Base-by-base conservation (phyloP, 495 filamentous ascomycete species). In the Hypoxylon subgilvum region DNA sequence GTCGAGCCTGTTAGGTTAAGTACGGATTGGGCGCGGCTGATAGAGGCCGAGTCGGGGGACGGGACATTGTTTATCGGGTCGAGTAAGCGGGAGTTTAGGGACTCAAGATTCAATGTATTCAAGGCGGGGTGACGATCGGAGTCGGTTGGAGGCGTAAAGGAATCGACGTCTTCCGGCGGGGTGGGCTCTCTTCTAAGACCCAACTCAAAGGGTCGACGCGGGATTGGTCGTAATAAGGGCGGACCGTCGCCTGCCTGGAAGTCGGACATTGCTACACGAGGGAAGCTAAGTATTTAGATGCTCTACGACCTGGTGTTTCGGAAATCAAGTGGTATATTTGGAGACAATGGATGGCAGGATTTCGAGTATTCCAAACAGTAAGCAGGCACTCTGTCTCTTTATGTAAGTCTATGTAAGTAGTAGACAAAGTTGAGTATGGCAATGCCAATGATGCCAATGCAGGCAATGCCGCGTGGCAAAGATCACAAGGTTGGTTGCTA, bases 1-100 rank as follows among this genome's bases (percentile, higher is more conserved):
- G 94, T 96, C 2, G 89, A 90, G 10, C 88, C 86, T 21, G 92
- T 96, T 44, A 97, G 82, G 69, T 96, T 96, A 63, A 93, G 80
- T 21, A 90, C 80, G 2, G 92, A 96, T 43, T 85, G 83, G 22
- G 86, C 87, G 46, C 88, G 83, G 68, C 80, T 85, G 34, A 80
- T 58, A 17, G 74, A 61, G 27, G 61, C 53, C 50, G 66, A 67
- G 18, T 63, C 67, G 38, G 58, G 32, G 43, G 58, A 51, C 45
- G 35, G 30, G 35, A 6, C 34, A n/a, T 59, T 63, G 18, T 62
- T 57, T 27, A 67, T 68, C 14, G 68, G 66, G 38, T 72, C 65
- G 38, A 77, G 67, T 40, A 79, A 69, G 28, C 69, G 60, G 19
- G 61, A 50, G 19, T 63, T 70, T 6, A 63, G 52, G 35, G 57